Evolutionary conservation across 805 yeast species (phyloP), one percentile per base, ranked within the genome.

Genomic region (Yarrowia divulgata): DNA sequence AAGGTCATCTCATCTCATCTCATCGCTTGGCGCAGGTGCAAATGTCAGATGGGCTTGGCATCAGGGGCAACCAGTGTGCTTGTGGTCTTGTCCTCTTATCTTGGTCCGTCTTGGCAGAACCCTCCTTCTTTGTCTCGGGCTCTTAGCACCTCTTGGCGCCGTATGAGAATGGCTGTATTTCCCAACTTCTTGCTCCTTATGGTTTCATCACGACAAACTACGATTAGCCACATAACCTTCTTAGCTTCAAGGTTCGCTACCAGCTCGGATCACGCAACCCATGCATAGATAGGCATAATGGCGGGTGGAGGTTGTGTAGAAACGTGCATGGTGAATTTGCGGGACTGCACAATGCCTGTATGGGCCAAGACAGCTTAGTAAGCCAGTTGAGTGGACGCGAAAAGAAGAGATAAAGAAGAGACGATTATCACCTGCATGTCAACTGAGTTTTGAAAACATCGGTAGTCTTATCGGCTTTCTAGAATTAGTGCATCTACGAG

Each of bases 211-310:
- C 48, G 29, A 12, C 7, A n/a, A n/a, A 18, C 48, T 5, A 18
- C 48, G 29, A 18, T 43, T 43, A 43, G 48, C 48, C 48, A 43
- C 48, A 43, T 29, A 43, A 43, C 48, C 48, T 43, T 43, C 13
- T 10, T 1, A 23, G 13, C 12, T 9, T 8, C 23, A 18, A 43
- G 48, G 8, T 43, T 43, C 6, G 18, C 4, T 1, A 13, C 48
- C 48, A 18, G 48, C 48, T 43, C 48, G 13, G 48, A 43, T 43
- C 29, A 43, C 48, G 48, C 48, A 43, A 42, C 45, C 8, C 48
- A 39, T 39, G 40, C 40, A 39, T 39, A 34, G 40, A 39, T 12
- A 12, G 14, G 13, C 40, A 39, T 1, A 9, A 13, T 10, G 1
- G 13, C 16, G 3, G 40, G 40, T 10, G 40, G 16, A 12, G 13